Evolutionary conservation across 768 basidiomycete genomes (phyloP), one percentile per base, ranked within the genome.

Genomic region (Pleurotus djamor): DNA sequence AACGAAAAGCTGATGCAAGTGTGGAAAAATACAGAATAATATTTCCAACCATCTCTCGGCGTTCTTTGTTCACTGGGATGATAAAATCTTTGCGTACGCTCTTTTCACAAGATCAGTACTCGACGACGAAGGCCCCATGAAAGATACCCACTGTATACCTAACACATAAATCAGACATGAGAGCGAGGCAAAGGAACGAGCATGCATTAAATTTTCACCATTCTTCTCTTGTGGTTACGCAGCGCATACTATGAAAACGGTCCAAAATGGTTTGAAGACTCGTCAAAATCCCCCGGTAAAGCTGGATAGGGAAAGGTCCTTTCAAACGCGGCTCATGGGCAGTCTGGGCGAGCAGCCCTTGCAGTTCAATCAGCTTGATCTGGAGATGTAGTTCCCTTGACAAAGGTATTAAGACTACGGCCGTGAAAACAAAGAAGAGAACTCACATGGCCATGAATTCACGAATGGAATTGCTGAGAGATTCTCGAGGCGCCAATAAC

Each of bases 221-320:
- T 77, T 96, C 94, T 71, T 96, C 92, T 43, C 93, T 82, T 0
- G 94, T 94, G 4, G 92, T 97, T n/a, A 98, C 96, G 69, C 94
- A 96, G 33, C 96, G 84, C 91, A 98, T 97, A 64, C 92, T 92
- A 70, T 98, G 97, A 59, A 99, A 73, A 68, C 84, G 88, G 67
- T 96, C 94, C 61, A 96, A 73, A 35, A 96, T 94, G 1, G 85
- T 86, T 70, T 96, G 93, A 62, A 94, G 67, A 65, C 91, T 90
- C 1, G 86, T 88, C 72, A 94, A 75, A 62, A 94, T 85, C 5
- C 88, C 85, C 10, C 92, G 87, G 66, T 98, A 99, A 7, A 95
- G 75, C 50, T 83, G 73, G 13, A 92, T 84, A 2, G 96, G 96
- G 74, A 98, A 98, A 0, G 96, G 94, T 0, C 97, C 97, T 69